Evolutionary conservation across 2,329 filamentous ascomycete species (phyloP).

Genomic region (Knoxdaviesia proteae): DNA sequence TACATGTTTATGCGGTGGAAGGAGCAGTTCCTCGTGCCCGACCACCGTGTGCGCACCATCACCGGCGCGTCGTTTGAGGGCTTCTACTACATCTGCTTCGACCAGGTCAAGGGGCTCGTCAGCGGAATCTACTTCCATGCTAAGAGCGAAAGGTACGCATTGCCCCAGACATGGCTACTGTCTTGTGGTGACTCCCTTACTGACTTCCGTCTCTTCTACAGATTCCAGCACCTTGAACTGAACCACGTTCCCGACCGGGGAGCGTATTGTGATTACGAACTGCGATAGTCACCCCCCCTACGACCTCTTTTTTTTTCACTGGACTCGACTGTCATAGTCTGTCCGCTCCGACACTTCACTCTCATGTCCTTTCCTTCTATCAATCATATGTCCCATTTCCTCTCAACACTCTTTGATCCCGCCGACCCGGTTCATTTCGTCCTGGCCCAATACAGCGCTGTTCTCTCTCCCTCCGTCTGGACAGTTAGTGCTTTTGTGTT

Average conservation of each 20-base stretch:
- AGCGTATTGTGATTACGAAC: slow-evolving; percentile 73
- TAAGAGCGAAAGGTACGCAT: slow-evolving; percentile 81
- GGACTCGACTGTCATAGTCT: too few relatives aligned
- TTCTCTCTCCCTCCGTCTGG: too few relatives aligned
- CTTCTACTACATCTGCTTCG: slow-evolving; percentile 98
- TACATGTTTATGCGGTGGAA: slow-evolving; percentile 99
- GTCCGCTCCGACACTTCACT: neutral
- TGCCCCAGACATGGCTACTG: neutral
- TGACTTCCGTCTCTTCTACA: slow-evolving; percentile 14
- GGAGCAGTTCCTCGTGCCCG: slow-evolving; percentile 89
- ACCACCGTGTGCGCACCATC: slow-evolving; percentile 80
- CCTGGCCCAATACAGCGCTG: too few relatives aligned
- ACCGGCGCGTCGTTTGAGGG: slow-evolving; percentile 92
- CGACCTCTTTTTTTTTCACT: too few relatives aligned
- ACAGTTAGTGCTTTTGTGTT: too few relatives aligned
- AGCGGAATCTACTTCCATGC: slow-evolving; percentile 95
- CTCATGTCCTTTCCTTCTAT: neutral
- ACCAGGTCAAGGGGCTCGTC: slow-evolving; percentile 68
- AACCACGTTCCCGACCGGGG: slow-evolving; percentile 72
- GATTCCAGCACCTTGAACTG: slow-evolving; percentile 82
- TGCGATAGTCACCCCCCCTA: slow-evolving; percentile 19
- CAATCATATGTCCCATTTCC: neutral
- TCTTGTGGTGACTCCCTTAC: neutral
- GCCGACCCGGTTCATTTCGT: too few relatives aligned
- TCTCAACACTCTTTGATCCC: too few relatives aligned